phyloP scores from a whole-genome alignment of 2,329 filamentous ascomycete genomes.

The Clathrospora elynae region DNA sequence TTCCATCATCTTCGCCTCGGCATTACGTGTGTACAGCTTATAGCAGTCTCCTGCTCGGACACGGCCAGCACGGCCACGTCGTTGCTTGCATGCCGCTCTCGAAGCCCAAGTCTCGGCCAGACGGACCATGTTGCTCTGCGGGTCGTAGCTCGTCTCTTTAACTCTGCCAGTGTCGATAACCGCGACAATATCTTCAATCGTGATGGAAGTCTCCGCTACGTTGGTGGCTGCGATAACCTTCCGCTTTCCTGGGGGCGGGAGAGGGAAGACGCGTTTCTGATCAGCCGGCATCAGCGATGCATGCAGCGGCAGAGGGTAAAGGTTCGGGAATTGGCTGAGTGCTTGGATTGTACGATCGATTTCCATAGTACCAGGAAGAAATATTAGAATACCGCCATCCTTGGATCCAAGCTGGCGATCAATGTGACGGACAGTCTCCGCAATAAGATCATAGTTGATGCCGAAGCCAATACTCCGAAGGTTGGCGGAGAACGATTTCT shows the following conservation, averaged over 20 bases:
- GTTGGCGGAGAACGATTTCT: slow-evolving; percentile 50
- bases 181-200: slow-evolving; percentile 94
- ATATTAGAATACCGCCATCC: slow-evolving; percentile 90
- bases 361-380: slow-evolving; percentile 88
- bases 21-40: slow-evolving; percentile 87
- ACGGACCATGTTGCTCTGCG: slow-evolving; percentile 89
- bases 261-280: slow-evolving; percentile 83
- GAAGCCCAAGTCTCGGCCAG: slow-evolving; percentile 96
- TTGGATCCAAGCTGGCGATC: slow-evolving; percentile 74
- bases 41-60: slow-evolving; percentile 91
- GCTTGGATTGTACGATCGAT: slow-evolving; percentile 80
- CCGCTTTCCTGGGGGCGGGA: slow-evolving; percentile 75
- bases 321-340: slow-evolving; percentile 66
- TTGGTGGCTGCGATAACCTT: slow-evolving; percentile 97
- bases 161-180: slow-evolving; percentile 95
- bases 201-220: slow-evolving; percentile 97
- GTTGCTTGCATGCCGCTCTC: slow-evolving; percentile 89
- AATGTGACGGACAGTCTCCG: slow-evolving; percentile 78
- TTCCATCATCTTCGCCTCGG: slow-evolving; percentile 83
- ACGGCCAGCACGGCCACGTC: slow-evolving; percentile 89
- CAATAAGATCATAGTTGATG: slow-evolving; percentile 89
- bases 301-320: slow-evolving; percentile 86
- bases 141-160: slow-evolving; percentile 94
- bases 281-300: slow-evolving; percentile 88
- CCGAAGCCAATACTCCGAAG: slow-evolving; percentile 65